These are phyloP conservation scores for Nyssa sinensis DNA, from an alignment of 148 eudicot species.

Conservation along the genomic window DNA sequence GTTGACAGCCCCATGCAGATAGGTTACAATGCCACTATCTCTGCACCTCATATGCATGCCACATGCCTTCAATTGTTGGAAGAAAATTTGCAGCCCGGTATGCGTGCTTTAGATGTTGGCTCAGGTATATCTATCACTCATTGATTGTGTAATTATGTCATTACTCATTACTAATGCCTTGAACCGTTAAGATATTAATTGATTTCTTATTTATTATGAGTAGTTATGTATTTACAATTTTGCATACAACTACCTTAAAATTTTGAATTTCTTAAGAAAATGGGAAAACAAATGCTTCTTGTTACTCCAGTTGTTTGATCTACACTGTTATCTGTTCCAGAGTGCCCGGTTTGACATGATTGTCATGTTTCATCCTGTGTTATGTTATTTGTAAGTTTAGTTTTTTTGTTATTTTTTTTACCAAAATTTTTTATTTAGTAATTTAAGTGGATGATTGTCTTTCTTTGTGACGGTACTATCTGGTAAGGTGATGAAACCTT, in stretches of 20 bases:
- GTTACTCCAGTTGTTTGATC: neutral
- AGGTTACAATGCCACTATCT: conserved; percentile 91
- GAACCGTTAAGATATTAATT: neutral
- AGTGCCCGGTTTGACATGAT: too few relatives aligned
- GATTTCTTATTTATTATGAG: neutral
- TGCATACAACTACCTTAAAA: neutral
- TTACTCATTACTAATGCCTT: neutral
- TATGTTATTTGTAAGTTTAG: neutral
- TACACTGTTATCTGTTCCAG: neutral
- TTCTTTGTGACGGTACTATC: neutral
- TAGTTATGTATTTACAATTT: neutral
- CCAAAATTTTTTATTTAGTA: neutral
- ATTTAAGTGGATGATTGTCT: neutral
- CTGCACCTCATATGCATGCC: conserved; percentile 99
- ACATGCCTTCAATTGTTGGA: conserved; percentile 83
- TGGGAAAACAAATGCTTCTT: too few relatives aligned
- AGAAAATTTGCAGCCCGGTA: conserved; percentile 84
- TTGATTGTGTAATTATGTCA: neutral
- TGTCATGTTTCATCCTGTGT: neutral
- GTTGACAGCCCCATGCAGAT: conserved; percentile 87
- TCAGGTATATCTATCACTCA: conserved; percentile 53
- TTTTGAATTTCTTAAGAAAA: neutral
- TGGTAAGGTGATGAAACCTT: neutral
- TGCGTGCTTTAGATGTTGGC: conserved; percentile 96
- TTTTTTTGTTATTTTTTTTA: neutral